A percentile compares a stretch with the other conserved stretches of the same genome.
Conservation (phyloP, 768 basidiomycete species). For the Termitomyces sp. region DNA sequence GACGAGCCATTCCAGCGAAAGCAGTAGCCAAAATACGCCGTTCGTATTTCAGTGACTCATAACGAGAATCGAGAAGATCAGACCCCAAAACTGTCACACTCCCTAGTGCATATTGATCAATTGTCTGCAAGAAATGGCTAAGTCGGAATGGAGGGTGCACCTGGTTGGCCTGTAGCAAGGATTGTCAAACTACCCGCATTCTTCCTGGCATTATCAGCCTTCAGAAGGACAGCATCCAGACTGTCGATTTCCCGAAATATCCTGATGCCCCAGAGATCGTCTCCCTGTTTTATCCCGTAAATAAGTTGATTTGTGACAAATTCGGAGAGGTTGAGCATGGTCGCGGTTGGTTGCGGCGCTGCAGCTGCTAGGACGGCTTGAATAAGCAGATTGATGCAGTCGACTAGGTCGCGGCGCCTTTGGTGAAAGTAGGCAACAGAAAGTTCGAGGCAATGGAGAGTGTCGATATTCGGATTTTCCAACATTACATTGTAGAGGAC, state of each 20-base stretch:
- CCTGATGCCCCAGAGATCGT: slow-evolving; percentile 18
- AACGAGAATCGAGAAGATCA: slow-evolving; percentile 61
- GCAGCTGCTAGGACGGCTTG: slow-evolving; percentile 52
- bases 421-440: slow-evolving; percentile 65
- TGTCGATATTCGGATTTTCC: slow-evolving; percentile 56
- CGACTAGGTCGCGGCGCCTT: slow-evolving; percentile 63
- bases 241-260: slow-evolving; percentile 62
- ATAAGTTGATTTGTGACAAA: slow-evolving; percentile 34
- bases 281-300: slow-evolving; percentile 22
- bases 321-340: slow-evolving; percentile 49
- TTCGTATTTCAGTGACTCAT: slow-evolving; percentile 71
- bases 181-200: slow-evolving; percentile 59
- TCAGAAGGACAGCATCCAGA: slow-evolving; percentile 45
- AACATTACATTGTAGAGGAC: slow-evolving; percentile 61
- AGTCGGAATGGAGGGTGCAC: slow-evolving; percentile 32
- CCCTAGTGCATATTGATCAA: slow-evolving; percentile 22
- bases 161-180: slow-evolving; percentile 42
- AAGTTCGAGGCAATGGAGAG: slow-evolving; percentile 54
- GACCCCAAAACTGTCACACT: slow-evolving; percentile 46
- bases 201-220: slow-evolving; percentile 51
- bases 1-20: slow-evolving; percentile 55
- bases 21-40: slow-evolving; percentile 61
- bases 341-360: slow-evolving; percentile 34
- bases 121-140: not conserved
- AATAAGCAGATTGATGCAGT: slow-evolving; percentile 64